Evolutionary conservation across 345 rosid species (phyloP), one percentile per base, ranked within the genome.

Genomic region (Arabis hirsuta): DNA sequence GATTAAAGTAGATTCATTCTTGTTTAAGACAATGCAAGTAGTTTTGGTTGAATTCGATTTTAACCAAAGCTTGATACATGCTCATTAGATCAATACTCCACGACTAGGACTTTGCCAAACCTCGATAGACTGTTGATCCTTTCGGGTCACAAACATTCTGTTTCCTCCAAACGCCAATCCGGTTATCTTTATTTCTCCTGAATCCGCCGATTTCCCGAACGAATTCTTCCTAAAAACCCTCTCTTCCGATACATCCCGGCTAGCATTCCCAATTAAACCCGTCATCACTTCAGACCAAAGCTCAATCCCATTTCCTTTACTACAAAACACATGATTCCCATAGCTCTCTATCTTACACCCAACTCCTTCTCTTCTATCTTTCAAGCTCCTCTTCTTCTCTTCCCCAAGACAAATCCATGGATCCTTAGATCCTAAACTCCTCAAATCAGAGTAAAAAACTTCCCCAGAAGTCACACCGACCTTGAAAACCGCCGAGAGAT

Each of bases 281-380:
- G 85, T 88, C 20, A 79, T 72, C 54, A 95, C 86, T 81, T 95
- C 99, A 7, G 98, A 88, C 90, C 96, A 91, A 67, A 91, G 67
- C 73, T 95, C 90, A 4, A 95, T 73, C 45, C 85, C 85, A 13
- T 85, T 86, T 39, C 83, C 89, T 79, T 80, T 90, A 55, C 84
- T 87, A 55, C 92, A 86, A 58, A 90, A 91, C 64, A 95, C 90
- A 70, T 91, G 96, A 69, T 78, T 86, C 11, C 92, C 96, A 75
- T 87, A 85, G 58, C 89, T 81, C 84, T 88, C 92, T 29, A 95
- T 84, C 82, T 82, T 87, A 77, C 88, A 84, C 42, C 96, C 93
- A 53, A 48, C 67, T 4, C 99, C 99, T 81, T 84, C 96, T 78
- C 83, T 95, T 85, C 81, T 91, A 76, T 83, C 93, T 67, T 81